Percentiles rank a stretch among this genome's conserved stretches.
Conservation (phyloP, 1,139 yeast species). For the Debaryomyces robertsiae region DNA sequence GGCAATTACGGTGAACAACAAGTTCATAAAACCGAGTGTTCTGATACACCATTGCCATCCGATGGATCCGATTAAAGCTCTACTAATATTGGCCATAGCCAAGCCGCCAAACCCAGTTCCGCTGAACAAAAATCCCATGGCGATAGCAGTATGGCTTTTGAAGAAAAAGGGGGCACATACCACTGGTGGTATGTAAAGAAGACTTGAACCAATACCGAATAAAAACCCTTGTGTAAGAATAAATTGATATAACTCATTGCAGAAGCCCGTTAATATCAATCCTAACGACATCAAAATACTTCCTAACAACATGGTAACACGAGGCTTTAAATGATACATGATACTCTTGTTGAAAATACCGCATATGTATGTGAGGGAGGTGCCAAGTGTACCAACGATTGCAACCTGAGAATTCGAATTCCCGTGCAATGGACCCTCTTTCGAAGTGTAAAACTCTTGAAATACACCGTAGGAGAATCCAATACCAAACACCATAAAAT, state of each 20-base stretch:
- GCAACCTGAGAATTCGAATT: slow-evolving; percentile 30
- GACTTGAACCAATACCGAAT: slow-evolving; percentile 40
- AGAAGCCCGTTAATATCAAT: slow-evolving; percentile 27
- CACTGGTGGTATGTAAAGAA: slow-evolving; percentile 43
- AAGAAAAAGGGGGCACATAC: slow-evolving; percentile 44
- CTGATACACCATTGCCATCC: slow-evolving; percentile 48
- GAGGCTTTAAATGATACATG: slow-evolving; percentile 21
- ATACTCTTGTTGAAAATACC: slow-evolving; percentile 29
- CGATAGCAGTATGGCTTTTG: slow-evolving; percentile 38
- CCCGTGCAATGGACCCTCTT: slow-evolving; percentile 27
- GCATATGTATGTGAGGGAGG: slow-evolving; percentile 29
- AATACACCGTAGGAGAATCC: slow-evolving; percentile 39
- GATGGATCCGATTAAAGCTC: slow-evolving; percentile 28
- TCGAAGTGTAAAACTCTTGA: slow-evolving; percentile 34
- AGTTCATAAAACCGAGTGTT: slow-evolving; percentile 31
- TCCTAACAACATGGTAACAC: slow-evolving; percentile 29
- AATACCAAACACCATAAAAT: slow-evolving; percentile 37
- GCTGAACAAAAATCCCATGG: slow-evolving; percentile 43
- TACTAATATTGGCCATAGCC: slow-evolving; percentile 36
- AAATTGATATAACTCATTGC: slow-evolving; percentile 29
- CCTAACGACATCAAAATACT: slow-evolving; percentile 30
- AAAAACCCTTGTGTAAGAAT: slow-evolving; percentile 40
- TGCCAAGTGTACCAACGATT: slow-evolving; percentile 31
- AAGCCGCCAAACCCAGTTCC: slow-evolving; percentile 49
- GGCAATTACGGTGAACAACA: slow-evolving; percentile 19